Conservation (phyloP, 1,284 basidiomycete species). For the Takashimella tepidaria region DNA sequence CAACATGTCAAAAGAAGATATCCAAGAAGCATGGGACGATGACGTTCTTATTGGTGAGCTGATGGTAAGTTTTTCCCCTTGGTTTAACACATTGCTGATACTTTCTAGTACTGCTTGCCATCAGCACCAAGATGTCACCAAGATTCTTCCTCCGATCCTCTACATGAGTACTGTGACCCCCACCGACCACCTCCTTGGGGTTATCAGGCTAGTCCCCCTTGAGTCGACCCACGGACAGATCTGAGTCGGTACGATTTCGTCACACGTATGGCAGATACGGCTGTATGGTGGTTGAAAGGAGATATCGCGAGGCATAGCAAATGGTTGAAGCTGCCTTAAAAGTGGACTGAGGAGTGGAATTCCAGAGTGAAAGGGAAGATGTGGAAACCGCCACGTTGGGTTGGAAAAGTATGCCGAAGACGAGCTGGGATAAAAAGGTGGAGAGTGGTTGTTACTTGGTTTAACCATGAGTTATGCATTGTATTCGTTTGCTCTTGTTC, state of each 20-base stretch:
- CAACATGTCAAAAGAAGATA: conserved; percentile 15
- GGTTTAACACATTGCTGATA: not conserved
- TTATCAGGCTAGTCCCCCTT: conserved; percentile 12
- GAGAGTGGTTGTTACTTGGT: too few species aligned
- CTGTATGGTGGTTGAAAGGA: conserved; percentile 15
- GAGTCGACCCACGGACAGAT: conserved; percentile 18
- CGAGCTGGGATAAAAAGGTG: too few species aligned
- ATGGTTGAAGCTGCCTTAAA: conserved; percentile 19
- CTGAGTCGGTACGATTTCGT: conserved; percentile 20
- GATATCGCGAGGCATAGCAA: conserved; percentile 20
- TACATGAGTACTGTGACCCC: conserved; percentile 14
- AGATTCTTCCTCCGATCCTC: not conserved
- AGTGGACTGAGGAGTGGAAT: conserved; percentile 16
- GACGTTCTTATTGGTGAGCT: conserved; percentile 27
- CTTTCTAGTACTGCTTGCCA: conserved; percentile 9
- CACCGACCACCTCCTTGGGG: conserved; percentile 16
- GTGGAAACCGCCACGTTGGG: conserved; percentile 21
- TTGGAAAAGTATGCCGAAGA: too few species aligned
- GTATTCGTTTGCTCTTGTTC: too few species aligned
- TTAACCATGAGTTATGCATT: too few species aligned
- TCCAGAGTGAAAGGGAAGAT: conserved; percentile 15
- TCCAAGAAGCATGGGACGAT: conserved; percentile 17
- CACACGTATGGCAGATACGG: conserved; percentile 15
- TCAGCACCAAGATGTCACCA: conserved; percentile 14
- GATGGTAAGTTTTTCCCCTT: conserved; percentile 29